Evolutionary conservation across 805 yeast species (phyloP), one percentile per base, ranked within the genome.

Genomic region (Saccharomycopsis sp.): DNA sequence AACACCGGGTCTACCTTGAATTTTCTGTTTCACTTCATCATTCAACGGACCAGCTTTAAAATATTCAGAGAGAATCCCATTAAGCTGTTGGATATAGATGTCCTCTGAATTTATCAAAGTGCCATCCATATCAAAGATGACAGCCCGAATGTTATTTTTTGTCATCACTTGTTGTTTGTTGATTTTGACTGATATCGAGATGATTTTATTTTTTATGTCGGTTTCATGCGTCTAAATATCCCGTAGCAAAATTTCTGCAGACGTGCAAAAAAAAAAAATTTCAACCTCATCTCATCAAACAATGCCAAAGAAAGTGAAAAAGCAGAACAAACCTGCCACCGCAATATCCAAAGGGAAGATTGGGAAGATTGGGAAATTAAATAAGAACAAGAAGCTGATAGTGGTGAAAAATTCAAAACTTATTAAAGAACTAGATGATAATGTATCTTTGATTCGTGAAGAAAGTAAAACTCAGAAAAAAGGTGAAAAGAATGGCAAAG

Each of bases 41-140:
- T 17, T 5, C 19, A 31, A 14, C 5, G 35, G 35, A 5, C 35
- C 35, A 8, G 14, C 17, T 17, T 14, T 31, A 20, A 9, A 31
- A 14, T 31, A 14, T 20, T 31, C 19, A 8, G 9, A 9, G 11
- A 31, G 35, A 5, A 31, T 31, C 7, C 35, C 35, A 14, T 31
- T 31, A 20, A 31, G 35, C 11, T 31, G 35, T 9, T 14, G 6
- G 19, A 31, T 17, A 31, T 31, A 31, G 20, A 8, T 14, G 35
- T 31, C 35, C 35, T 31, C 35, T 8, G 35, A 31, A 20, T 31
- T 20, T 17, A 31, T 31, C 7, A 31, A 20, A 9, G 35, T 31
- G 7, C 35, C 35, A 9, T 31, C 35, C 35, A 31, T 31, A 20
- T 31, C 35, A 31, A 31, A 31, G 6, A 31, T 6, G 35, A 31